Evolutionary conservation across 345 rosid genomes (phyloP).

Genomic region (Adansonia digitata): DNA sequence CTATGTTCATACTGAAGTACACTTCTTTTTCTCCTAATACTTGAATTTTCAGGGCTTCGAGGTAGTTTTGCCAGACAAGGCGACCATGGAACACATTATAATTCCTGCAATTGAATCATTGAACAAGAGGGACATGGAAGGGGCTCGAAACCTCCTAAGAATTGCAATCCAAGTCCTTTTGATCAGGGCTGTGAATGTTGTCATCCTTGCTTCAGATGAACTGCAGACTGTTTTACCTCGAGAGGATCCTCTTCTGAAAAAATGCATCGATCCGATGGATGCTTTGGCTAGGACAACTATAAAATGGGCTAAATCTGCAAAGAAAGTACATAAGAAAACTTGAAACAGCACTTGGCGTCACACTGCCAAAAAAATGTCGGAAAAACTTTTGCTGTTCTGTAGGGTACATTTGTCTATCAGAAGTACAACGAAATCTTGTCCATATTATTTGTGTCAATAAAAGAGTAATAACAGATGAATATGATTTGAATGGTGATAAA

Average conservation of each 20-base stretch:
- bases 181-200: conserved; percentile 56
- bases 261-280: conserved; percentile 61
- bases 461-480: background rate
- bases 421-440: background rate
- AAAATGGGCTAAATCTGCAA: conserved; percentile 41
- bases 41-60: conserved; percentile 53
- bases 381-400: background rate
- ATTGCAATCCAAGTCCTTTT: conserved; percentile 53
- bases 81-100: conserved; percentile 47
- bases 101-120: conserved; percentile 47
- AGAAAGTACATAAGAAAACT: conserved; percentile 12
- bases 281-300: conserved; percentile 53
- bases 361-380: background rate
- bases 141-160: conserved; percentile 54
- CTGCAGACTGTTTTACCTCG: conserved; percentile 43
- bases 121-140: conserved; percentile 50
- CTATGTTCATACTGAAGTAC: background rate
- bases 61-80: conserved; percentile 61
- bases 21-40: background rate
- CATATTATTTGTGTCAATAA: background rate
- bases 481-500: background rate
- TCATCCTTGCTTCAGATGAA: conserved; percentile 60
- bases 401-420: background rate
- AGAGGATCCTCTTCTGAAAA: conserved; percentile 57
- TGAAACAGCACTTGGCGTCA: conserved; percentile 2